Conservation (phyloP, 768 basidiomycete genomes). For the Tylopilus rubrobrunneus region DNA sequence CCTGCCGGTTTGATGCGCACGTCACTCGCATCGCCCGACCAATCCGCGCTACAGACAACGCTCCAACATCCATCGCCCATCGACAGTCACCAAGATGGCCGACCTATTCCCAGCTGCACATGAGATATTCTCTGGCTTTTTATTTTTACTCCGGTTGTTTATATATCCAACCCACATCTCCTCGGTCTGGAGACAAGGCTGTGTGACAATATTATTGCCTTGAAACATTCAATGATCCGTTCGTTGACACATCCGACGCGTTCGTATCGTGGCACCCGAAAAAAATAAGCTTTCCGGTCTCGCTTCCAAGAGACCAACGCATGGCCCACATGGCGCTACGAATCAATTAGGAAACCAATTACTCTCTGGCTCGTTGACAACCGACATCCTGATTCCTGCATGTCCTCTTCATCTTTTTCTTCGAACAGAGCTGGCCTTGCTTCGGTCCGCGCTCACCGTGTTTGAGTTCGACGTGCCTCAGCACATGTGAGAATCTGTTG, state of each 20-base stretch:
- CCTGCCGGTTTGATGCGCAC: not conserved
- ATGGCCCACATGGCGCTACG: not conserved
- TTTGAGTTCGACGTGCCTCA: not conserved
- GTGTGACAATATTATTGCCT: constrained; percentile 5
- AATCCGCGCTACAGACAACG: not conserved
- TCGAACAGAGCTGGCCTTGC: not conserved
- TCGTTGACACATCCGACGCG: constrained; percentile 11
- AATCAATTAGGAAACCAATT: not conserved
- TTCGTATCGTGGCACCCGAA: constrained; percentile 2
- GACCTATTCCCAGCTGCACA: not conserved
- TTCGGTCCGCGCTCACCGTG: not conserved
- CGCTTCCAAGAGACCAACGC: not conserved
- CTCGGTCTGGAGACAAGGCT: constrained; percentile 17
- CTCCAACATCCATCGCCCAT: not conserved
- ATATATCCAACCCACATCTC: constrained; percentile 1
- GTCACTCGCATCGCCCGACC: not conserved
- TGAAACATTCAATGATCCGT: constrained; percentile 13
- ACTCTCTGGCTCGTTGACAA: not conserved
- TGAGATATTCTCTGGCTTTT: not conserved
- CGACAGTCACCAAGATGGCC: not conserved
- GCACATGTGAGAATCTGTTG: not conserved
- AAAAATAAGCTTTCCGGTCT: not conserved
- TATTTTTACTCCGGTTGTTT: not conserved
- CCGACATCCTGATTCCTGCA: too few species aligned
- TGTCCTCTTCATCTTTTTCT: not conserved